Evolutionary conservation across 805 yeast species (phyloP).

Genomic region (Tetrapisispora namnaoensis): DNA sequence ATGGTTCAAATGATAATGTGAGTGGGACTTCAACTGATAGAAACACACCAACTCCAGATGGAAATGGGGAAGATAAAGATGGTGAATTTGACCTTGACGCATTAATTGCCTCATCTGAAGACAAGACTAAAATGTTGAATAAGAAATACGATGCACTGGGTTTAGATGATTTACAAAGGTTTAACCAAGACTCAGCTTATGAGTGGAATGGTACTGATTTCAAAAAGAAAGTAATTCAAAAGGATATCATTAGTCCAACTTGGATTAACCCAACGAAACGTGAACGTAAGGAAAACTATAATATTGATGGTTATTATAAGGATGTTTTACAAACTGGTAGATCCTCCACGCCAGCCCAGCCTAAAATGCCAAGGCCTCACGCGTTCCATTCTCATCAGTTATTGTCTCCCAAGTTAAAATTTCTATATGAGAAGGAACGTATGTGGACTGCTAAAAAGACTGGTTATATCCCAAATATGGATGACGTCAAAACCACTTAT

Average conservation of each 20-base stretch:
- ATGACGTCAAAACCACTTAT: slow-evolving; percentile 38
- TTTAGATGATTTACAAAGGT: slow-evolving; percentile 68
- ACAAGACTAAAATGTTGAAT: slow-evolving; percentile 51
- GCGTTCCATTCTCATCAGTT: slow-evolving; percentile 86
- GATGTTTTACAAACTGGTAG: slow-evolving; percentile 70
- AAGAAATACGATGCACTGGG: slow-evolving; percentile 58
- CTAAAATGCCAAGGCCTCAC: slow-evolving; percentile 77
- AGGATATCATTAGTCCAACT: slow-evolving; percentile 41
- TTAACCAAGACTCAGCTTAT: slow-evolving; percentile 63
- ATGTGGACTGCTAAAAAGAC: slow-evolving; percentile 62
- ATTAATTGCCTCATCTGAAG: slow-evolving; percentile 50
- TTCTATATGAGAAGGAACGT: slow-evolving; percentile 72
- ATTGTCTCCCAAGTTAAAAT: slow-evolving; percentile 65
- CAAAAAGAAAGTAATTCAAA: slow-evolving; percentile 42
- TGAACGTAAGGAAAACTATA: slow-evolving; percentile 76
- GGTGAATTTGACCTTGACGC: slow-evolving; percentile 49
- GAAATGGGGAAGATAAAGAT: slow-evolving; percentile 19
- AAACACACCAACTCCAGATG: slow-evolving; percentile 23
- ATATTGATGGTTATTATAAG: slow-evolving; percentile 78
- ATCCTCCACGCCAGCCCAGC: slow-evolving; percentile 42
- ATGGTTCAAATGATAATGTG: slow-evolving; percentile 4
- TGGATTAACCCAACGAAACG: slow-evolving; percentile 85
- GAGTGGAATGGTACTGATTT: slow-evolving; percentile 86
- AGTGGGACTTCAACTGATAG: slow-evolving; percentile 12
- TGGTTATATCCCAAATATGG: slow-evolving; percentile 54